Percentiles rank a stretch among this genome's conserved stretches.
Conservation (phyloP, 2,329 filamentous ascomycete species). For the Plectosphaerella plurivora region DNA sequence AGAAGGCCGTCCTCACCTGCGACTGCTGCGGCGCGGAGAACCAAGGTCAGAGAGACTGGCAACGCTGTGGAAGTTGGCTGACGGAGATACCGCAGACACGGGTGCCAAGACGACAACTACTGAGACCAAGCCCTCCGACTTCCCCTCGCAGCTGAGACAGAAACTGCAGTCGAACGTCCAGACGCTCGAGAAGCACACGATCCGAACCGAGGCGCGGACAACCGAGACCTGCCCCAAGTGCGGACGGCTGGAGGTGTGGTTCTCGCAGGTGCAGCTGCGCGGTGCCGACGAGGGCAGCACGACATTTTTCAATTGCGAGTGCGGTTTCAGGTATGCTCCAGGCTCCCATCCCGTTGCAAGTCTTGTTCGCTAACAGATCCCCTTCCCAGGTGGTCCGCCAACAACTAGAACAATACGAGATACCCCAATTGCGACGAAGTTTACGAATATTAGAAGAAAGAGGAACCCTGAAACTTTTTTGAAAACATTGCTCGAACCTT, state of each 20-base stretch:
- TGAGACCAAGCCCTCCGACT: constrained; percentile 81
- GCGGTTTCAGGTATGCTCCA: constrained; percentile 70
- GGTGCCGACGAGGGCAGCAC: constrained; percentile 94
- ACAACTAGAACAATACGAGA: constrained; percentile 43
- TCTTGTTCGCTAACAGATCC: constrained; percentile 14
- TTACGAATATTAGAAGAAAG: not conserved
- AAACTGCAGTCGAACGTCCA: constrained; percentile 82
- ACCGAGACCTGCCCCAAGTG: constrained; percentile 75
- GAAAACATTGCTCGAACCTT: constrained; percentile 4
- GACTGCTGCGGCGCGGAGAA: constrained; percentile 83
- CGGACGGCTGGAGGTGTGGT: constrained; percentile 76
- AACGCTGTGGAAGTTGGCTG: not conserved
- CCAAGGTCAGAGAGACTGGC: constrained; percentile 52
- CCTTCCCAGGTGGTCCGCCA: constrained; percentile 45
- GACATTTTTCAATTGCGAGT: constrained; percentile 85
- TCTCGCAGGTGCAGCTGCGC: constrained; percentile 78
- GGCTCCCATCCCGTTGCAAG: not conserved
- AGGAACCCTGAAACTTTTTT: constrained; percentile 7
- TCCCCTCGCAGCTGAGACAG: constrained; percentile 82
- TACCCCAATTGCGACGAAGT: not conserved
- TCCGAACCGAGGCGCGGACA: constrained; percentile 67
- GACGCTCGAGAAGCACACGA: constrained; percentile 70
- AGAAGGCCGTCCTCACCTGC: constrained; percentile 73
- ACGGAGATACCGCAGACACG: constrained; percentile 51
- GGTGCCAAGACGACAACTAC: constrained; percentile 74